These are phyloP conservation scores for Mitragyna speciosa DNA, from an alignment of 257 asterid species.

Conservation along the genomic window DNA sequence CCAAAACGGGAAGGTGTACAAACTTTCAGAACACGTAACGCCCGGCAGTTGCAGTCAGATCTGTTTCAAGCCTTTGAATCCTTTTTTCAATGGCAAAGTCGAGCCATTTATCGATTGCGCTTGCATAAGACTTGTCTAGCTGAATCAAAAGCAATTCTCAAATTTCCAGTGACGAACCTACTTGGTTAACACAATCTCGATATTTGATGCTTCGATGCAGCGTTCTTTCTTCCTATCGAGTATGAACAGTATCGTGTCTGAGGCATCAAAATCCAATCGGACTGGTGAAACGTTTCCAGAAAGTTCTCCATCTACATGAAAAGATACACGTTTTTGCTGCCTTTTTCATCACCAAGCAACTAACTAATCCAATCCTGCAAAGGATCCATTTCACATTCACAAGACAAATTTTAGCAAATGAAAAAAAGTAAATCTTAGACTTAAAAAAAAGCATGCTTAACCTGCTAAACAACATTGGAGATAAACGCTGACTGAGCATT, in stretches of 20 bases:
- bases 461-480: no score
- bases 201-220: background rate
- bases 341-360: background rate
- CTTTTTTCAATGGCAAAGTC: background rate
- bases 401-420: no score
- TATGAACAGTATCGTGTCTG: background rate
- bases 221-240: background rate
- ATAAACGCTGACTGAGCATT: no score
- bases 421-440: no score
- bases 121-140: no score
- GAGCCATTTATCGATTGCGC: background rate
- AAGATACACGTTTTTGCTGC: background rate
- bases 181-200: background rate
- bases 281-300: background rate
- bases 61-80: background rate
- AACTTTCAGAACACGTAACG: background rate
- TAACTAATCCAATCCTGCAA: background rate
- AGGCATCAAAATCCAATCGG: background rate
- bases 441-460: no score
- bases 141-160: slow-evolving; percentile 1
- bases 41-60: background rate
- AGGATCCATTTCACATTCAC: no score
- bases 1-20: background rate
- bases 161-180: background rate
- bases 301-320: background rate